These are phyloP conservation scores for Heterobasidion annosum DNA, from an alignment of 1,284 basidiomycete genomes.

Conservation along the genomic window DNA sequence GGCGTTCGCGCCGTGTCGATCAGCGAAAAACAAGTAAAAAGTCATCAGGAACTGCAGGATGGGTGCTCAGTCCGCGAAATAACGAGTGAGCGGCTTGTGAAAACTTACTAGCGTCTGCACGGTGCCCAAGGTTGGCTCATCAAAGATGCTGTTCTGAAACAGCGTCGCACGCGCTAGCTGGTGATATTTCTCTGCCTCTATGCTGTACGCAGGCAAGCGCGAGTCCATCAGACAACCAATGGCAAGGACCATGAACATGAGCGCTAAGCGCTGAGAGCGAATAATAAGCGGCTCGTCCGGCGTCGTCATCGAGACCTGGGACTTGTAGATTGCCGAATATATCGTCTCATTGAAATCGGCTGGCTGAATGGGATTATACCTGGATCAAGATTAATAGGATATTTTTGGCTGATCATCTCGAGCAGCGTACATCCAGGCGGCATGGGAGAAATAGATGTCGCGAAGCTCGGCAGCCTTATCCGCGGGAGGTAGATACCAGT, in stretches of 20 bases:
- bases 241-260: conserved; percentile 70
- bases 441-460: conserved; percentile 57
- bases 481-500: conserved; percentile 58
- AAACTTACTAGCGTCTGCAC: conserved; percentile 59
- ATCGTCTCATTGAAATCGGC: conserved; percentile 61
- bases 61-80: too few relatives aligned
- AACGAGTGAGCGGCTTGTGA: not conserved
- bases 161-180: conserved; percentile 65
- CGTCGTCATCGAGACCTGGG: conserved; percentile 28
- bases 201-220: conserved; percentile 51
- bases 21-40: conserved; percentile 66
- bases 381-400: conserved; percentile 17
- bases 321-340: conserved; percentile 53
- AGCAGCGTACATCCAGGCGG: conserved; percentile 62
- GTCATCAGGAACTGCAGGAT: conserved; percentile 60
- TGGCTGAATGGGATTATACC: conserved; percentile 65
- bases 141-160: conserved; percentile 63
- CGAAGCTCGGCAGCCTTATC: conserved; percentile 52
- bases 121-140: conserved; percentile 63
- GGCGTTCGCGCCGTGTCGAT: conserved; percentile 62
- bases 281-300: conserved; percentile 40
- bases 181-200: conserved; percentile 74
- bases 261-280: conserved; percentile 55
- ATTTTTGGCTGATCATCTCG: not conserved
- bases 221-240: conserved; percentile 68